A percentile compares a stretch with the other conserved stretches of the same genome.
Evolutionary conservation across 192 early-diverging fungal genomes (phyloP).

Genomic region (Mortierella claussenii): DNA sequence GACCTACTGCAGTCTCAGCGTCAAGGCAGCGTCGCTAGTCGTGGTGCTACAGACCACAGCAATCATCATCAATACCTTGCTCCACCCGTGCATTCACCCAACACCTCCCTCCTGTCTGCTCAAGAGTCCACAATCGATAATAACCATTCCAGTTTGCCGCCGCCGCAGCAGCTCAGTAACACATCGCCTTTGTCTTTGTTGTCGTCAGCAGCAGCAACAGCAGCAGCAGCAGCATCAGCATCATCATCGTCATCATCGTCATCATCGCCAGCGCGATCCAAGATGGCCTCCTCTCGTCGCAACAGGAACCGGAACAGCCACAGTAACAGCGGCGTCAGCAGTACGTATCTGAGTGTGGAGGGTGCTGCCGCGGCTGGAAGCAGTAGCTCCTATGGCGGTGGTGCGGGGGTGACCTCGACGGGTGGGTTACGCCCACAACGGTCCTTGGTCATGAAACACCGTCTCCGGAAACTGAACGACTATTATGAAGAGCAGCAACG

Average conservation of each 20-base stretch:
- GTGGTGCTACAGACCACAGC: too few species aligned
- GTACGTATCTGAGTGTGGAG: neutral
- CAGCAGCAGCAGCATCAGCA: neutral
- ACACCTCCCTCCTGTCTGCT: neutral
- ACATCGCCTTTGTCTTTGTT: too few species aligned
- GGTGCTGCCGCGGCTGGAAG: neutral
- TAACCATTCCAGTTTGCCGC: neutral
- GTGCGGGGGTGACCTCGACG: too few species aligned
- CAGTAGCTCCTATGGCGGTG: neutral
- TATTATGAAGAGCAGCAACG: slow-evolving; percentile 8
- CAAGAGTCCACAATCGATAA: neutral
- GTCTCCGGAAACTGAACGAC: slow-evolving; percentile 7
- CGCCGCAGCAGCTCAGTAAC: too few species aligned
- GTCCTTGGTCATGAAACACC: slow-evolving; percentile 12
- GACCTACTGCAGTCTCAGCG: neutral
- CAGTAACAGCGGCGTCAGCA: neutral
- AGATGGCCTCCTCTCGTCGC: neutral
- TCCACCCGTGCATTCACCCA: neutral
- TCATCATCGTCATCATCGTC: neutral
- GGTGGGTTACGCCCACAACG: slow-evolving; percentile 1
- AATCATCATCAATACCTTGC: neutral
- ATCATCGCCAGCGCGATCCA: neutral
- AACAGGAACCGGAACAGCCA: neutral
- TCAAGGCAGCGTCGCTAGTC: neutral
- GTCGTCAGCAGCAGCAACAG: neutral